Conservation (phyloP, 2,329 filamentous ascomycete species). For the Myriosclerotinia duriaeana region DNA sequence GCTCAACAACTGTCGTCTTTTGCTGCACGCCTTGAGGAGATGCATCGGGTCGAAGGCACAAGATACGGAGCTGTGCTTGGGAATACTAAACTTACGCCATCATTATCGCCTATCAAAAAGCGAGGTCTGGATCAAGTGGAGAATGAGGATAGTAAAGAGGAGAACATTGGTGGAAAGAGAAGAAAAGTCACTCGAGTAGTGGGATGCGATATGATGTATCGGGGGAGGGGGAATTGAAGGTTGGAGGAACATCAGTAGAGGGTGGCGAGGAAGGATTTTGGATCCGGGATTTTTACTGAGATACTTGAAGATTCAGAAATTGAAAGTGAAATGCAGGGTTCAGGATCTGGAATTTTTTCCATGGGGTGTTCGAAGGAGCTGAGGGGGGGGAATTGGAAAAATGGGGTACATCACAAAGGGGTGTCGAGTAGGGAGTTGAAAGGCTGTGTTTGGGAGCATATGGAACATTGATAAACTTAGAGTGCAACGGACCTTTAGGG, state of each 20-base stretch:
- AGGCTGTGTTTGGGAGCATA: too few relatives aligned
- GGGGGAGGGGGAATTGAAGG: too few relatives aligned
- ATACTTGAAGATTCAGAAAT: not conserved
- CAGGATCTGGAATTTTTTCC: too few relatives aligned
- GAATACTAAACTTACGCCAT: not conserved
- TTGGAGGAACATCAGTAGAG: not conserved
- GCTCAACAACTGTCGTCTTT: not conserved
- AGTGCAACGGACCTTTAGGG: too few relatives aligned
- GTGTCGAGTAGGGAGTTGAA: too few relatives aligned
- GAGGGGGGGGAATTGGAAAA: too few relatives aligned
- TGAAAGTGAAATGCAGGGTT: not conserved
- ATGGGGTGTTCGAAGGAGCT: too few relatives aligned
- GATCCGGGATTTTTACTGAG: not conserved
- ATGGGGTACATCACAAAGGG: too few relatives aligned
- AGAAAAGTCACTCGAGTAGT: not conserved
- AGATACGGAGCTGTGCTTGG: not conserved
- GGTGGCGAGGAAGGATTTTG: not conserved
- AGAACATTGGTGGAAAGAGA: not conserved
- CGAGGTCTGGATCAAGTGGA: not conserved
- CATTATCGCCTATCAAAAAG: not conserved
- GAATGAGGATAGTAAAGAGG: not conserved
- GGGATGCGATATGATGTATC: not conserved
- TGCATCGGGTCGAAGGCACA: not conserved
- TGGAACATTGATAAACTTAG: too few relatives aligned
- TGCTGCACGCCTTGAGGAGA: not conserved